Evolutionary conservation across 345 rosid species (phyloP).

Genomic region (Eucalyptus urophylla): DNA sequence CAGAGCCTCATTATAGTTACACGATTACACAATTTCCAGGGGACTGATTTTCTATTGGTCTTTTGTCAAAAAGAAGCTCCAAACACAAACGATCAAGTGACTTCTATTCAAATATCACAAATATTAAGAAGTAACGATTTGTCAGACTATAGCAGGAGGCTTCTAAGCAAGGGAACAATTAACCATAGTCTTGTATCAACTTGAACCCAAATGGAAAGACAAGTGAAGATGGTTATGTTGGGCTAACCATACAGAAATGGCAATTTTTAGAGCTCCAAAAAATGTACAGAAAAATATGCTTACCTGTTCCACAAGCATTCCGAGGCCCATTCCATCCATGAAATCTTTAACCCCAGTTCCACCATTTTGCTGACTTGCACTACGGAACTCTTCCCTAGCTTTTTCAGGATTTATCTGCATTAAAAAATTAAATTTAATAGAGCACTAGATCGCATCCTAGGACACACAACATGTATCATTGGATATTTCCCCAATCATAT

Average conservation of each 20-base stretch:
- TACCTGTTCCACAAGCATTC: slow-evolving; percentile 91
- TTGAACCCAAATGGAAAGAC: neutral
- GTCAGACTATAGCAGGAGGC: neutral
- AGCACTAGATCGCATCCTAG: neutral
- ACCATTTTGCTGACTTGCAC: slow-evolving; percentile 50
- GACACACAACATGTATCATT: neutral
- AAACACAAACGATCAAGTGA: neutral
- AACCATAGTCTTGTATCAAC: neutral
- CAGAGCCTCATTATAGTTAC: neutral
- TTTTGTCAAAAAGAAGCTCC: neutral
- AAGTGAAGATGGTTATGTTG: neutral
- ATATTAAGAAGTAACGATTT: neutral
- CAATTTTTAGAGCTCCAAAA: neutral
- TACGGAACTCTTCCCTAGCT: slow-evolving; percentile 90
- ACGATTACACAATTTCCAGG: neutral
- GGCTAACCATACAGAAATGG: neutral
- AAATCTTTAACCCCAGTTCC: slow-evolving; percentile 90
- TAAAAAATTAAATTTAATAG: neutral
- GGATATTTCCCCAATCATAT: neutral
- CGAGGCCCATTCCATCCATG: slow-evolving; percentile 98
- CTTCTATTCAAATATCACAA: neutral
- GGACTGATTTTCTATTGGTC: neutral
- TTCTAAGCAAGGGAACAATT: neutral
- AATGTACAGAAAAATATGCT: neutral
- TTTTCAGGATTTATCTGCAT: slow-evolving; percentile 88